These are phyloP conservation scores for Podospora australis DNA, from an alignment of 495 filamentous ascomycete species.

Conservation along the genomic window DNA sequence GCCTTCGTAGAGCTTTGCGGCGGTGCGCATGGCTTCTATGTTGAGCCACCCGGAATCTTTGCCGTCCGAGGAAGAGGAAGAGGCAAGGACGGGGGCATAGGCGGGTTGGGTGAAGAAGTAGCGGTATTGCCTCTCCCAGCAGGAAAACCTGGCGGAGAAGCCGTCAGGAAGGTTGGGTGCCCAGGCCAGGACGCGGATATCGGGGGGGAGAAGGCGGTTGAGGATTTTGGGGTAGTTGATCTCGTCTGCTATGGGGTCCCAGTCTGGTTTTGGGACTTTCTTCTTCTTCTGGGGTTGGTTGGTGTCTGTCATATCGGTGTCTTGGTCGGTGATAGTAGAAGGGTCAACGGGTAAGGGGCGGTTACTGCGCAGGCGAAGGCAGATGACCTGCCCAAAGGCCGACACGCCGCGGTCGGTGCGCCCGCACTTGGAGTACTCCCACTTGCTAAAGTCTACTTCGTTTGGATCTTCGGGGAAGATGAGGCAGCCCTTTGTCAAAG, in stretches of 20 bases:
- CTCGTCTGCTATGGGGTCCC: conserved; percentile 74
- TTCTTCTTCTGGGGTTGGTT: not conserved
- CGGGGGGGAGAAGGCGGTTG: conserved; percentile 80
- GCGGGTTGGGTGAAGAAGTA: conserved; percentile 98
- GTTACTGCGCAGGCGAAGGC: conserved; percentile 71
- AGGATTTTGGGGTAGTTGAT: conserved; percentile 72
- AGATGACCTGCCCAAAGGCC: conserved; percentile 94
- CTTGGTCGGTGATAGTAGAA: conserved; percentile 7
- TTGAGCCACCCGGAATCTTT: conserved; percentile 53
- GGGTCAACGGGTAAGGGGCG: conserved; percentile 40
- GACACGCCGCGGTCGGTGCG: conserved; percentile 89
- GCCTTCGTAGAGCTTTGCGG: conserved; percentile 72
- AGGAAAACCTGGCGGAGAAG: conserved; percentile 92
- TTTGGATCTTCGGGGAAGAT: conserved; percentile 61
- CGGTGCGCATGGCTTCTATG: conserved; percentile 77
- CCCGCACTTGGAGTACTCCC: conserved; percentile 89
- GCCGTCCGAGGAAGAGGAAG: conserved; percentile 20
- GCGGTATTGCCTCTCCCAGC: conserved; percentile 77
- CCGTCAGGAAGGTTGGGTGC: conserved; percentile 68
- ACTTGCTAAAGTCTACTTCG: conserved; percentile 64
- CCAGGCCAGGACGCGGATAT: conserved; percentile 90
- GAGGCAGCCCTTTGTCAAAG: conserved; percentile 68
- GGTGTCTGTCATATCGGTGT: conserved; percentile 9
- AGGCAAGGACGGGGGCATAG: conserved; percentile 53
- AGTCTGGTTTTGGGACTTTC: conserved; percentile 43